Base-by-base conservation (phyloP, 805 yeast species). In the Candida maltosa region DNA sequence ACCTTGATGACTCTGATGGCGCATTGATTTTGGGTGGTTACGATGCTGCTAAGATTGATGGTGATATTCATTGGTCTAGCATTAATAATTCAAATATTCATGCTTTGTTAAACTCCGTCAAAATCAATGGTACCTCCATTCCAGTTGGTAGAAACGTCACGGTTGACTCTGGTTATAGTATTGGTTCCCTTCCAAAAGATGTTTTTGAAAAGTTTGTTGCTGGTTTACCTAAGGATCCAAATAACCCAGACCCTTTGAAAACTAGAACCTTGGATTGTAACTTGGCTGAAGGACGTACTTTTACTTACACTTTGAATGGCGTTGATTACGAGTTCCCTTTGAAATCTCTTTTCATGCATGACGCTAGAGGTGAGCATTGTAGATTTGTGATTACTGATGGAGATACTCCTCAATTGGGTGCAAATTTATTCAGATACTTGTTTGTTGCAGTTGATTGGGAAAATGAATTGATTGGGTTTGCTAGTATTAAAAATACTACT, bases 21-120 rank as follows among this genome's bases (percentile, higher is more conserved):
- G 16, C 23, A 14, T 15, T 31, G n/a, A 21, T 23, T 12, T 16
- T 31, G 21, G 34, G 34, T 5, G 34, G 34, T 16, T 31, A 31
- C 24, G 34, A 31, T 23, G 16, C 21, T n/a, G 33, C 33, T 5
- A 31, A 31, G 12, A 12, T 28, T 28, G 31, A 28, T 28, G 31
- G 31, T 8, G 27, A 22, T 6, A 16, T 23, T 12, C 16, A 17
- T 24, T 31, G 34, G 34, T 9, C 6, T 22, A 10, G 28, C 11
- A 21, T 21, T 5, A 30, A 30, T 3, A 14, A 21, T 15, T 16
- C 26, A 5, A 22, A 9, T 16, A 19, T 29, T 10, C 18, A 21
- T 5, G 19, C n/a, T n/a, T n/a, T n/a, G n/a, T n/a, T n/a, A n/a
- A n/a, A n/a, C n/a, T n/a, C n/a, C n/a, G n/a, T n/a, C n/a, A n/a